Conservation (phyloP, 495 filamentous ascomycete species). For the Bathelium albidoporum region DNA sequence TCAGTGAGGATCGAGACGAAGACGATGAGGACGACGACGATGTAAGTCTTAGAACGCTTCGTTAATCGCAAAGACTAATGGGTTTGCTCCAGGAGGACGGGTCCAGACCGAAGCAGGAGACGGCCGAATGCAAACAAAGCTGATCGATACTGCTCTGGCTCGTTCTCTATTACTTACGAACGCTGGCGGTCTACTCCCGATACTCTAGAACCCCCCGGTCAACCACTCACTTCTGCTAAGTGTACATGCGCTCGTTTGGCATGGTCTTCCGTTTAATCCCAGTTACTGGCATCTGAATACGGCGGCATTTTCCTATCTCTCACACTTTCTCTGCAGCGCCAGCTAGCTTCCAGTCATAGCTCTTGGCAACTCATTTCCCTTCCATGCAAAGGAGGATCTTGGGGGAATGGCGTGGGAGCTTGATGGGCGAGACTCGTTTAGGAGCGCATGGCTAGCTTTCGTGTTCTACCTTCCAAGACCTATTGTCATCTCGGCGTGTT, state of each 20-base stretch:
- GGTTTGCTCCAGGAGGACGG: constrained; percentile 63
- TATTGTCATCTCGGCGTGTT: neutral
- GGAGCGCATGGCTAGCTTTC: neutral
- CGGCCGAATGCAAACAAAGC: constrained; percentile 99
- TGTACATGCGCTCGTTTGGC: constrained; percentile 1
- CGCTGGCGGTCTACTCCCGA: neutral
- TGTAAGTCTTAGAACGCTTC: constrained; percentile 43
- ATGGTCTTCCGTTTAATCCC: neutral
- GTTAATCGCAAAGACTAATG: constrained; percentile 23
- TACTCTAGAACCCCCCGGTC: neutral
- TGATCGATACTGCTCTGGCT: constrained; percentile 25
- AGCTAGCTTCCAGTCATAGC: neutral
- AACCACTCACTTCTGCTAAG: neutral
- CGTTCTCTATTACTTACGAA: neutral
- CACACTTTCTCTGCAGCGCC: neutral
- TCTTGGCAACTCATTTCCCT: neutral
- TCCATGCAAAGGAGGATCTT: neutral
- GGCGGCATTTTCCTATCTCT: neutral
- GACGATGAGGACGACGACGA: constrained; percentile 90
- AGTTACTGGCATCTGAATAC: neutral
- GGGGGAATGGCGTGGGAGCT: neutral
- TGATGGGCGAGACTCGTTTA: neutral
- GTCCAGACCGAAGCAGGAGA: constrained; percentile 96
- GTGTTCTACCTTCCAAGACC: neutral
- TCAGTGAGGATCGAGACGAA: constrained; percentile 77